These are phyloP conservation scores for Stellera chamaejasme DNA, from an alignment of 345 rosid species.

Conservation along the genomic window DNA sequence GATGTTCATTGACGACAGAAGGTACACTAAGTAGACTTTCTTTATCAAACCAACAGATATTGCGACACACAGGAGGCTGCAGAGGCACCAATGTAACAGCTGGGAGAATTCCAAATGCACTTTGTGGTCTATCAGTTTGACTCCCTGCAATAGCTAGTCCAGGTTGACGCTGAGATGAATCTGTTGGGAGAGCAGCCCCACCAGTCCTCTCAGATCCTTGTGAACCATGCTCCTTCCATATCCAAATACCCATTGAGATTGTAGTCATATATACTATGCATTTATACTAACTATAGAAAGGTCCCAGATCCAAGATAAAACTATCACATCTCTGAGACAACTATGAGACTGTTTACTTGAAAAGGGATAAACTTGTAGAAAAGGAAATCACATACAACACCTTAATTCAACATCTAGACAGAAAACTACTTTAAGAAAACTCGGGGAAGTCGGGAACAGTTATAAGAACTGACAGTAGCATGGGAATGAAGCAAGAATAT, in stretches of 20 bases:
- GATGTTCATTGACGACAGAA: no score
- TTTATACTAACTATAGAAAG: no score
- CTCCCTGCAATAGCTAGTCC: constrained; percentile 33
- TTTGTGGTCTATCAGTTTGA: constrained; percentile 30
- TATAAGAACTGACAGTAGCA: no score
- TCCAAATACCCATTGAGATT: constrained; percentile 7
- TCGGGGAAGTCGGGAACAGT: no score
- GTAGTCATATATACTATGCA: no score
- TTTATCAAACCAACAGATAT: background rate
- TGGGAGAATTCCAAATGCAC: constrained; percentile 55
- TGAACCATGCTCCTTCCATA: constrained; percentile 30
- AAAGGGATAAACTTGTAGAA: background rate
- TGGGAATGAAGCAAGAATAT: no score
- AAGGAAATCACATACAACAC: background rate
- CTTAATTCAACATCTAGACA: background rate
- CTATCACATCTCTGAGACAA: background rate
- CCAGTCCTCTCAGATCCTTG: constrained; percentile 43
- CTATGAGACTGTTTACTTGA: no score
- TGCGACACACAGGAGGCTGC: constrained; percentile 50
- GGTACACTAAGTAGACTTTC: no score
- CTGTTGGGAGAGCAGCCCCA: constrained; percentile 20
- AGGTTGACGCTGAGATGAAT: constrained; percentile 29
- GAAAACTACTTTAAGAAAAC: no score
- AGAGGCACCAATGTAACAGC: constrained; percentile 38
- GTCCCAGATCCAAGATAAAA: background rate